Evolutionary conservation across 768 basidiomycete species (phyloP).

Genomic region (Candolleomyces eurysporus): DNA sequence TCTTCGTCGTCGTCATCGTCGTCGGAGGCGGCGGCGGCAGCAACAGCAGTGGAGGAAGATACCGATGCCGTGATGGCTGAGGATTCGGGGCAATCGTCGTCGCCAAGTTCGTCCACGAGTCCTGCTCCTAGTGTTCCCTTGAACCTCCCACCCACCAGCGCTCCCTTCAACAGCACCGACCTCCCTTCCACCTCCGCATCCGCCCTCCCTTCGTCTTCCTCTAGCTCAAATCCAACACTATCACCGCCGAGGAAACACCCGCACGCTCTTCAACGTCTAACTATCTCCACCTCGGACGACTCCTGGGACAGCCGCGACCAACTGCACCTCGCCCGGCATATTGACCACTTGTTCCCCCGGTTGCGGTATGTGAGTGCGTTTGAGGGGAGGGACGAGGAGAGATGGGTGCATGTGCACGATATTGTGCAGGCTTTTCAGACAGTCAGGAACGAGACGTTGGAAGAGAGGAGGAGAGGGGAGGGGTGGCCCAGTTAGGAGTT

Average conservation of each 20-base stretch:
- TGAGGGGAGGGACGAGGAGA: slow-evolving; percentile 18
- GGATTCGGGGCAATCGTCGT: too few relatives aligned
- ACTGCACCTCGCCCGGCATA: slow-evolving; percentile 23
- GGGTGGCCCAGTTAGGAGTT: neutral
- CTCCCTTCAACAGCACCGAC: neutral
- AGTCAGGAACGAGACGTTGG: slow-evolving; percentile 22
- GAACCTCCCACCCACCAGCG: too few relatives aligned
- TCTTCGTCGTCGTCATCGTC: neutral
- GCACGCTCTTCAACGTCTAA: slow-evolving; percentile 20
- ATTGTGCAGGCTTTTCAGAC: slow-evolving; percentile 28
- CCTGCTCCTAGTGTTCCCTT: too few relatives aligned
- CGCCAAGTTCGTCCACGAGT: too few relatives aligned
- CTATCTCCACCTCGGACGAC: slow-evolving; percentile 22
- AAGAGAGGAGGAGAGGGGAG: neutral
- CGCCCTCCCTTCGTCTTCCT: too few relatives aligned
- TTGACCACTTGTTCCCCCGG: slow-evolving; percentile 25
- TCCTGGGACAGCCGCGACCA: slow-evolving; percentile 22
- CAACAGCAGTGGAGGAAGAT: too few relatives aligned
- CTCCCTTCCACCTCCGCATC: too few relatives aligned
- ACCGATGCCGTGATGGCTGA: too few relatives aligned
- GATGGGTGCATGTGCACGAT: slow-evolving; percentile 26
- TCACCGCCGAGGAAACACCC: neutral
- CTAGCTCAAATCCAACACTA: neutral
- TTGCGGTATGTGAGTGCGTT: slow-evolving; percentile 16
- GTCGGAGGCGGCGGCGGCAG: too few relatives aligned